A percentile compares a stretch with the other conserved stretches of the same genome.
These are phyloP conservation scores for Yamadazyma pseudoaaseri DNA, from an alignment of 1,139 yeast genomes.

Conservation along the genomic window DNA sequence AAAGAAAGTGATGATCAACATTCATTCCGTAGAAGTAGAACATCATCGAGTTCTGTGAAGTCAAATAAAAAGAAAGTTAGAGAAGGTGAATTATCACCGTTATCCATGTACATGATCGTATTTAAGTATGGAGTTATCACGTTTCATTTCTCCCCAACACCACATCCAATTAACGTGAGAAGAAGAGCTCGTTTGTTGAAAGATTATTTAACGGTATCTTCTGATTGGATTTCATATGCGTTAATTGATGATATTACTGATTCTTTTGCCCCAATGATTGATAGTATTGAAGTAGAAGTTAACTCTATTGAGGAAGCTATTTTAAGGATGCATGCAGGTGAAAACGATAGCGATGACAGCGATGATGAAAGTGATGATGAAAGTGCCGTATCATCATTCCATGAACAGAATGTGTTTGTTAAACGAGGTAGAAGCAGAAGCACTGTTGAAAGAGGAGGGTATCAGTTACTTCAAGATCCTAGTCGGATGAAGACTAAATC, in stretches of 20 bases:
- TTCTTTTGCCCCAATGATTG: slow-evolving; percentile 95
- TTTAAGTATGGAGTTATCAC: slow-evolving; percentile 89
- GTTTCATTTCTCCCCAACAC: slow-evolving; percentile 92
- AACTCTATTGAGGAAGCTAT: slow-evolving; percentile 91
- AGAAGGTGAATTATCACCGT: slow-evolving; percentile 81
- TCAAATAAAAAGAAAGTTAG: slow-evolving; percentile 39
- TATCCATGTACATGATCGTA: slow-evolving; percentile 90
- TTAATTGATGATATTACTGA: slow-evolving; percentile 95
- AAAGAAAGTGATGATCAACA: slow-evolving; percentile 2
- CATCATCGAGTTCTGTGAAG: slow-evolving; percentile 25
- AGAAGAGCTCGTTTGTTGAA: slow-evolving; percentile 84
- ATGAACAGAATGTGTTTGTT: slow-evolving; percentile 27
- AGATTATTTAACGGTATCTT: slow-evolving; percentile 84
- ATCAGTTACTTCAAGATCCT: slow-evolving; percentile 6
- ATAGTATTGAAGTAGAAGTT: slow-evolving; percentile 88
- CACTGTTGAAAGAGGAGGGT: slow-evolving; percentile 31
- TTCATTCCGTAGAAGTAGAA: slow-evolving; percentile 7
- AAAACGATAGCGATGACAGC: slow-evolving; percentile 39
- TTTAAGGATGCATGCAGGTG: slow-evolving; percentile 77
- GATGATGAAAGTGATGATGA: slow-evolving; percentile 26
- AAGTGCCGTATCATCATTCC: slow-evolving; percentile 5
- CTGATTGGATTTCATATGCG: slow-evolving; percentile 98
- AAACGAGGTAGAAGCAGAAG: slow-evolving; percentile 40
- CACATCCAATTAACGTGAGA: slow-evolving; percentile 94
- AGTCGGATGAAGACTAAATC: slow-evolving; percentile 7